Percentiles rank a stretch among this genome's conserved stretches.
These are phyloP conservation scores for Colletotrichum abscissum DNA, from an alignment of 2,329 filamentous ascomycete genomes.

Conservation along the genomic window DNA sequence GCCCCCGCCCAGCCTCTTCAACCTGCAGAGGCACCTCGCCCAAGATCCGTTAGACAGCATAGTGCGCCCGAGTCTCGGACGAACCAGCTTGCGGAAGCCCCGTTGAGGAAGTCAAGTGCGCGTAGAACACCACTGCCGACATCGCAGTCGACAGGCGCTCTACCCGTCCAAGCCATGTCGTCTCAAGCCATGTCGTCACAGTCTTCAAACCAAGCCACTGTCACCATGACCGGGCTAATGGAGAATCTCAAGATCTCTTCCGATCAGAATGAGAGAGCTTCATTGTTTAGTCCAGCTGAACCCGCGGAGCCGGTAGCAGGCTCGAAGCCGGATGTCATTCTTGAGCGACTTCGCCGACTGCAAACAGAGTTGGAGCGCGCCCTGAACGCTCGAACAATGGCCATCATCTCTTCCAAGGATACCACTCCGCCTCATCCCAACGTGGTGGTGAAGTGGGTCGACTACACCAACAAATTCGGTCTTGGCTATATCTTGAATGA, in stretches of 20 bases:
- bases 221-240: conserved; percentile 28
- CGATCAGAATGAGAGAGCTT: conserved; percentile 50
- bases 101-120: conserved; percentile 26
- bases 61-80: conserved; percentile 29
- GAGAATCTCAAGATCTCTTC: conserved; percentile 40
- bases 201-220: conserved; percentile 25
- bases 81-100: conserved; percentile 23
- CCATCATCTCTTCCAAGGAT: conserved; percentile 66
- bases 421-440: conserved; percentile 67
- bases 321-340: conserved; percentile 67
- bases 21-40: conserved; percentile 19
- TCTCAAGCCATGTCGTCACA: conserved; percentile 5
- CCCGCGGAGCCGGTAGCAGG: conserved; percentile 60
- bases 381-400: conserved; percentile 72
- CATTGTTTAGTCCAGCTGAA: conserved; percentile 68
- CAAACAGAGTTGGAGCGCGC: conserved; percentile 71
- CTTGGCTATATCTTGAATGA: conserved; percentile 87
- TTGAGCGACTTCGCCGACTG: conserved; percentile 66
- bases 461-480: conserved; percentile 89
- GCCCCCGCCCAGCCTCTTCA: conserved; percentile 9
- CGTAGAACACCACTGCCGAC: conserved; percentile 34
- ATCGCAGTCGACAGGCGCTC: conserved; percentile 30
- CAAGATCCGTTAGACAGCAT: conserved; percentile 32
- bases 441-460: conserved; percentile 84
- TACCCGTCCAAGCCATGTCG: conserved; percentile 24